Conservation (phyloP, 148 eudicot genomes). For the Rhododendron ferrugineum region DNA sequence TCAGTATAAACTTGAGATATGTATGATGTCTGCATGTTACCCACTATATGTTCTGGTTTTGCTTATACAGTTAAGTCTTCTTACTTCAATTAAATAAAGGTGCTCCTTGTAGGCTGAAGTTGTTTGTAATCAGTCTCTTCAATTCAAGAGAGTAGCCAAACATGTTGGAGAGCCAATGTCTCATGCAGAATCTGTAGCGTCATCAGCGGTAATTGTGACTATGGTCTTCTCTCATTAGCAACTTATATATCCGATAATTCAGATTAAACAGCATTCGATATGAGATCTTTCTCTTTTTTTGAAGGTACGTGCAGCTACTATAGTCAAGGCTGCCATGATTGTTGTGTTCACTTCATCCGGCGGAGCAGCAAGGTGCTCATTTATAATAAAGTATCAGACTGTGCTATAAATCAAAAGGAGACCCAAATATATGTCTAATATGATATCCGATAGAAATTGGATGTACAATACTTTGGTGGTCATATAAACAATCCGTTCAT, state of each 20-base stretch:
- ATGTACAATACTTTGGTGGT: neutral
- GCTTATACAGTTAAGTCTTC: neutral
- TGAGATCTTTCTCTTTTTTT: constrained; percentile 2
- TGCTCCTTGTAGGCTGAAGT: constrained; percentile 43
- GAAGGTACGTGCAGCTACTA: constrained; percentile 47
- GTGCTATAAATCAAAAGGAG: neutral
- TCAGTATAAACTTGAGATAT: neutral
- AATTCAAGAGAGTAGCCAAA: constrained; percentile 40
- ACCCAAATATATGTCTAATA: neutral
- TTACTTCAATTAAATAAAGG: neutral
- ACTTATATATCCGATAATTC: neutral
- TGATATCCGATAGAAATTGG: neutral
- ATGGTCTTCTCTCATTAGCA: neutral
- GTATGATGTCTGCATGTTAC: neutral
- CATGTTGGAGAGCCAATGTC: constrained; percentile 58
- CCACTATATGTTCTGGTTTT: neutral
- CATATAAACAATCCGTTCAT: neutral
- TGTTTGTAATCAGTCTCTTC: constrained; percentile 41
- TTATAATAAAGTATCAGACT: neutral
- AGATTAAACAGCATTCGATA: neutral
- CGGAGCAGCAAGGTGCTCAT: constrained; percentile 46
- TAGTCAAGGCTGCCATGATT: constrained; percentile 53
- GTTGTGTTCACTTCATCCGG: constrained; percentile 57
- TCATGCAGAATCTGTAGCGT: constrained; percentile 54
- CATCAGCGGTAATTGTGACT: constrained; percentile 49